phyloP scores from a whole-genome alignment of 78 protist genomes.

The Cavenderia fasciculata region DNA sequence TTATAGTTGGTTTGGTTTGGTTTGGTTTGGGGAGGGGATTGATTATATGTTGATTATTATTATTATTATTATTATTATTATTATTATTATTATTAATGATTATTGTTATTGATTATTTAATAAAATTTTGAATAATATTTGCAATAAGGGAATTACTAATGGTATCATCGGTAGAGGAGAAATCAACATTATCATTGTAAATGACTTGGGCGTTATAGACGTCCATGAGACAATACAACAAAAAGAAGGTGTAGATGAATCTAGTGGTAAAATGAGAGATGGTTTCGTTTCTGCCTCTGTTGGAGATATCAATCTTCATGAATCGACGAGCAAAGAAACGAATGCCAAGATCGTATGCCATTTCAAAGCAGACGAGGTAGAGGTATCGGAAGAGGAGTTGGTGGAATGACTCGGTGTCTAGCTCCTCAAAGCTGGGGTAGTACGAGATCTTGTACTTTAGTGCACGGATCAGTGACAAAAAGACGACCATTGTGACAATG shows the following conservation, averaged over 20 bases:
- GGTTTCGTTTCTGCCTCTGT: conserved; percentile 71
- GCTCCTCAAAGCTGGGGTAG: not conserved
- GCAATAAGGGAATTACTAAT: too few relatives aligned
- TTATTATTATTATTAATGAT: too few relatives aligned
- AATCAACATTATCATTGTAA: too few relatives aligned
- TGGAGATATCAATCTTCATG: conserved; percentile 57
- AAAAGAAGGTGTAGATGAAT: conserved; percentile 53
- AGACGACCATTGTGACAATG: conserved; percentile 46
- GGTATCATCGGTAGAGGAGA: too few relatives aligned
- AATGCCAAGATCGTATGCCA: conserved; percentile 35
- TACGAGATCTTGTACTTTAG: conserved; percentile 12
- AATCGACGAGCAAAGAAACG: conserved; percentile 16
- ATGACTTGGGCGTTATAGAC: conserved; percentile 30
- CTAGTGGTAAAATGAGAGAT: conserved; percentile 52
- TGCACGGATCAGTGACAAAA: conserved; percentile 30
- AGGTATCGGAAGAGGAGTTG: conserved; percentile 56
- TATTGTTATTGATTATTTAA: too few relatives aligned
- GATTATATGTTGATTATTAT: too few relatives aligned
- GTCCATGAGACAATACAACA: conserved; percentile 51
- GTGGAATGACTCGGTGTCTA: not conserved
- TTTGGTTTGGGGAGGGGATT: too few relatives aligned
- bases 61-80: too few relatives aligned
- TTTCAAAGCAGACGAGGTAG: conserved; percentile 39
- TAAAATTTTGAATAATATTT: too few relatives aligned
- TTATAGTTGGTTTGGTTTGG: too few relatives aligned